Conservation (phyloP, 192 early-diverging fungal genomes). For the Mortierella antarctica region DNA sequence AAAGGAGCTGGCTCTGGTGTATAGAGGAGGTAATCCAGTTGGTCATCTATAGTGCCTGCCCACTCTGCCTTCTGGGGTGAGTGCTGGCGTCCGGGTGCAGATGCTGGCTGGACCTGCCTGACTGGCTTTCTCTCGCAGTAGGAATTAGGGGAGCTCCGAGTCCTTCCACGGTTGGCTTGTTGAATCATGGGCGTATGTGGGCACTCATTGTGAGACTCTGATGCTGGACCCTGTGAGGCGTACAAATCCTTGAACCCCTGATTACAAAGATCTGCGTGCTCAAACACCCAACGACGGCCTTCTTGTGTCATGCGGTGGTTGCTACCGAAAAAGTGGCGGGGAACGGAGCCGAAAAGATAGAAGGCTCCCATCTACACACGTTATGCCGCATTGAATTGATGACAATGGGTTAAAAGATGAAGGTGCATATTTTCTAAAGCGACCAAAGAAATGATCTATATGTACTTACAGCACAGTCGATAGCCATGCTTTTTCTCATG, state of each 20-base stretch:
- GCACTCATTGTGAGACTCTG: no score
- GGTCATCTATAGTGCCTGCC: no score
- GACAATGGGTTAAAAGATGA: not conserved
- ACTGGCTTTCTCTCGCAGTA: no score
- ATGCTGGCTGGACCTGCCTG: no score
- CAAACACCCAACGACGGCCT: not conserved
- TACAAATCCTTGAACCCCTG: not conserved
- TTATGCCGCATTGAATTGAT: not conserved
- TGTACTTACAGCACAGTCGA: constrained; percentile 6
- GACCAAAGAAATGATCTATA: not conserved
- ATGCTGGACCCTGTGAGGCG: no score
- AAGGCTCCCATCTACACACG: constrained; percentile 6
- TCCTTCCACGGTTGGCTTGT: no score
- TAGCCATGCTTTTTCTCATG: constrained; percentile 6
- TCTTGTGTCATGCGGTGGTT: constrained; percentile 10
- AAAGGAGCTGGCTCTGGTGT: no score
- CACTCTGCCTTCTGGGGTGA: no score
- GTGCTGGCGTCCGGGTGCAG: no score
- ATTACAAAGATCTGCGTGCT: constrained; percentile 19
- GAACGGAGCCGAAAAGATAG: constrained; percentile 14
- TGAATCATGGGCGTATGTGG: no score
- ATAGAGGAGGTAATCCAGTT: no score
- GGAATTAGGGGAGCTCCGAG: no score
- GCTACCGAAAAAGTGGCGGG: constrained; percentile 10
- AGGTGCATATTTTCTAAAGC: not conserved